Evolutionary conservation across 202 grass and related monocot species (phyloP).

Genomic region (Setaria italica): DNA sequence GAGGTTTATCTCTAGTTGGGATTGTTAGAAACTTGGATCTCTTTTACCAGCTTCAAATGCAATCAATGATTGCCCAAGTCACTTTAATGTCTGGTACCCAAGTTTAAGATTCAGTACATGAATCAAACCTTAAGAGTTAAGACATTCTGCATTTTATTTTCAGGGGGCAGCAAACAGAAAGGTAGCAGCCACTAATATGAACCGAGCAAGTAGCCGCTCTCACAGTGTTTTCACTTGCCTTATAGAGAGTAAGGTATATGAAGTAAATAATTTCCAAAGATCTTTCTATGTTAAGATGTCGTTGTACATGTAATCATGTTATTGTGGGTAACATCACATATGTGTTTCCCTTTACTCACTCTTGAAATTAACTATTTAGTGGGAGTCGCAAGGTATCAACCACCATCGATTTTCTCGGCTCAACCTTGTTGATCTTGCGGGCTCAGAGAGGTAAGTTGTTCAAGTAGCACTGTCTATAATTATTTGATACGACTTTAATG

Average conservation of each 20-base stretch:
- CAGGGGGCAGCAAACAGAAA: slow-evolving; percentile 96
- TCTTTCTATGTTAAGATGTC: slow-evolving; percentile 30
- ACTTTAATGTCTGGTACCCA: slow-evolving; percentile 8
- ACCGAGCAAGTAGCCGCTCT: slow-evolving; percentile 94
- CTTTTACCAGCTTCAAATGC: background rate
- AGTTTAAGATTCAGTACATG: slow-evolving; percentile 31
- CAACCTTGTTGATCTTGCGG: slow-evolving; percentile 98
- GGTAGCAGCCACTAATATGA: slow-evolving; percentile 99
- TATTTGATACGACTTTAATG: background rate
- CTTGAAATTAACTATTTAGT: slow-evolving; percentile 66
- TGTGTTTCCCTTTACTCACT: background rate
- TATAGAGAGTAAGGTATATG: slow-evolving; percentile 95
- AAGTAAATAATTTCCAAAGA: slow-evolving; percentile 24
- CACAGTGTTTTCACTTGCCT: slow-evolving; percentile 98
- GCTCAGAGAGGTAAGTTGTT: slow-evolving; percentile 87
- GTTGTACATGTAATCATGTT: slow-evolving; percentile 7
- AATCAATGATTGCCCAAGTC: background rate
- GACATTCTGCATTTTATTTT: slow-evolving; percentile 44
- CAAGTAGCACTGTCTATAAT: slow-evolving; percentile 16
- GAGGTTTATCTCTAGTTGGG: background rate
- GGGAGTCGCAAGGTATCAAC: slow-evolving; percentile 93
- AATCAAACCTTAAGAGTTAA: background rate
- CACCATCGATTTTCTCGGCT: slow-evolving; percentile 92
- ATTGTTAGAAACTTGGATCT: slow-evolving; percentile 14
- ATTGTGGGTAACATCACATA: slow-evolving; percentile 5